These are phyloP conservation scores for Lachancea thermotolerans DNA, from an alignment of 805 yeast species.

Conservation along the genomic window DNA sequence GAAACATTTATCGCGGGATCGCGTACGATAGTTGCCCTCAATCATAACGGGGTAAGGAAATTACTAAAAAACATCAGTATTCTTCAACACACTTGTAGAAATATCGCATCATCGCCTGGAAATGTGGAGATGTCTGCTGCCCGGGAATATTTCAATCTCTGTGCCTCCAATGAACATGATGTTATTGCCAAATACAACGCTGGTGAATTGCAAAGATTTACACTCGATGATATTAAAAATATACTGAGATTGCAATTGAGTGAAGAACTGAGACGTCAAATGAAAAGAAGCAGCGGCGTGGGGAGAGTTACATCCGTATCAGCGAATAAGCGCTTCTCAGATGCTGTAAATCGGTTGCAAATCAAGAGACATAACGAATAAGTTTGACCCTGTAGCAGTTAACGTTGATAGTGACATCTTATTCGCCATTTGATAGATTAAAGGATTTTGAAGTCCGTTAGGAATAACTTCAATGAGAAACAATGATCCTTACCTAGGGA, in stretches of 20 bases:
- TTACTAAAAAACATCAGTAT: constrained; percentile 27
- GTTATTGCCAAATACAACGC: constrained; percentile 17
- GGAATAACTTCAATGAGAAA: too few species aligned
- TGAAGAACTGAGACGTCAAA: constrained; percentile 23
- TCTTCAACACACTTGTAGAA: constrained; percentile 27
- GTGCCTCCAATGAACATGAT: constrained; percentile 19
- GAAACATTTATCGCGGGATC: constrained; percentile 23
- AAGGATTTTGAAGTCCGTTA: too few species aligned
- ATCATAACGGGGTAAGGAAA: constrained; percentile 28
- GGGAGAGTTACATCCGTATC: constrained; percentile 19
- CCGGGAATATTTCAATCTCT: constrained; percentile 18
- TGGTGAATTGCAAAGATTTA: constrained; percentile 14
- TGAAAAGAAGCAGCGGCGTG: constrained; percentile 13
- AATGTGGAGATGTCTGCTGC: constrained; percentile 21
- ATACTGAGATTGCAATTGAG: constrained; percentile 28
- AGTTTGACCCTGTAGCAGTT: neutral
- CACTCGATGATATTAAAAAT: constrained; percentile 20
- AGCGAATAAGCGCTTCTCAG: constrained; percentile 22
- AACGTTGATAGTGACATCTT: too few species aligned
- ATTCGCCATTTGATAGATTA: too few species aligned
- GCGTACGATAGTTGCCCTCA: constrained; percentile 20
- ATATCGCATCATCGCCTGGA: constrained; percentile 16
- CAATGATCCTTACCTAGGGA: neutral
- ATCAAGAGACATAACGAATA: neutral
- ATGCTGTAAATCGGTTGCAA: constrained; percentile 21